These are phyloP conservation scores for Dendrobium officinale DNA, from an alignment of 106 monocot species.

Conservation along the genomic window DNA sequence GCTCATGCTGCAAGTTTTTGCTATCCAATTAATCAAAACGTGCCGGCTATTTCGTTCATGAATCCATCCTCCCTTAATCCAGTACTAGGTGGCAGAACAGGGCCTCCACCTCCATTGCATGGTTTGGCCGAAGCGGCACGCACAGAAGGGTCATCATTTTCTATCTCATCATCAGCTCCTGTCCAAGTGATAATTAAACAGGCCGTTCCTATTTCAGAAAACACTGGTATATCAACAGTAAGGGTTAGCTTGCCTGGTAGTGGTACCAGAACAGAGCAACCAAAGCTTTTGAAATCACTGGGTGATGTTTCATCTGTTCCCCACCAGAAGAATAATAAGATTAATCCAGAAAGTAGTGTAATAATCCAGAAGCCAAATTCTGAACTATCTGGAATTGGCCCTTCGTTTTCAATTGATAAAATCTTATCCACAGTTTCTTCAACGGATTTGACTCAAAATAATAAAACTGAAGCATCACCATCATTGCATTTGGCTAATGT, in stretches of 20 bases:
- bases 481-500: not conserved
- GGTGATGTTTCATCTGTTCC: conserved; percentile 4
- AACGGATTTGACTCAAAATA: conserved; percentile 9
- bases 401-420: not conserved
- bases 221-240: conserved; percentile 17
- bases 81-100: not conserved
- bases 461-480: not conserved
- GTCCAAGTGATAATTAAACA: conserved; percentile 28
- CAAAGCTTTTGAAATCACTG: conserved; percentile 9
- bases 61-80: conserved; percentile 9
- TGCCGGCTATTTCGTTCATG: conserved; percentile 33
- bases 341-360: not conserved
- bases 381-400: conserved; percentile 3
- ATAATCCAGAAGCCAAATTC: not conserved
- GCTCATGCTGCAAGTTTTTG: conserved; percentile 33
- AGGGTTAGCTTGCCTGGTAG: conserved; percentile 24
- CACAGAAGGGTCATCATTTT: conserved; percentile 15
- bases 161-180: conserved; percentile 14
- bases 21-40: conserved; percentile 46
- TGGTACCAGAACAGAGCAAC: conserved; percentile 12
- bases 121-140: conserved; percentile 15
- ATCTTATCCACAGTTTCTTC: not conserved
- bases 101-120: conserved; percentile 4
- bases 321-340: conserved; percentile 10
- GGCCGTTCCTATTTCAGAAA: conserved; percentile 8